A percentile compares a stretch with the other conserved stretches of the same genome.
Evolutionary conservation across 192 early-diverging fungal genomes (phyloP).

Genomic region (Entomortierella lignicola): DNA sequence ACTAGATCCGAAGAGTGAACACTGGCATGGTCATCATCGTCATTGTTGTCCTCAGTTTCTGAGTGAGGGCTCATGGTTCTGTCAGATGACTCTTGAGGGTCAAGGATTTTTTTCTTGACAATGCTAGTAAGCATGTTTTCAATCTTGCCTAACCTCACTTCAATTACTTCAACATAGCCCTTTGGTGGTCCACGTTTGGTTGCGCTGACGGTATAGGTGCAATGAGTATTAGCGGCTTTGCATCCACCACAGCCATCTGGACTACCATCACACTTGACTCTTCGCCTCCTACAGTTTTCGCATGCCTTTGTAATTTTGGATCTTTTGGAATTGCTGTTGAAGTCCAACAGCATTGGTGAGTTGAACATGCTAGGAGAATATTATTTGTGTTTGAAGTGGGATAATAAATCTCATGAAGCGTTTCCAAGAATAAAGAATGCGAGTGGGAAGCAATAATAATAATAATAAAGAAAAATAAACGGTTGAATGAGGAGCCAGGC

Average conservation of each 20-base stretch:
- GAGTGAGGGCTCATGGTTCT: slow-evolving; percentile 5
- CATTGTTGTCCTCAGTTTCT: slow-evolving; percentile 25
- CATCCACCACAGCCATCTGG: slow-evolving; percentile 73
- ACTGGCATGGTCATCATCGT: slow-evolving; percentile 30
- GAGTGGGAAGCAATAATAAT: neutral
- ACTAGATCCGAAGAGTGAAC: slow-evolving; percentile 29
- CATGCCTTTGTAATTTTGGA: slow-evolving; percentile 60
- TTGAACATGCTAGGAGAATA: slow-evolving; percentile 37
- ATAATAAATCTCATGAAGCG: no score
- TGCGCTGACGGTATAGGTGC: slow-evolving; percentile 71
- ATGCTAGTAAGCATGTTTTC: slow-evolving; percentile 69
- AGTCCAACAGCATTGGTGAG: slow-evolving; percentile 48
- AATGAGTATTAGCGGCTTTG: slow-evolving; percentile 63
- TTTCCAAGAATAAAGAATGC: neutral
- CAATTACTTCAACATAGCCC: slow-evolving; percentile 80
- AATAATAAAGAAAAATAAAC: neutral
- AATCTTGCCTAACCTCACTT: slow-evolving; percentile 68
- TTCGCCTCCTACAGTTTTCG: slow-evolving; percentile 73
- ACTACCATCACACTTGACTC: slow-evolving; percentile 77
- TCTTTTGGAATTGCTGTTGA: slow-evolving; percentile 48
- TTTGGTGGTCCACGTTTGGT: slow-evolving; percentile 81
- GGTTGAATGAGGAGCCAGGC: no score
- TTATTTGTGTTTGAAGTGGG: neutral
- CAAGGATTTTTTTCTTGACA: slow-evolving; percentile 52
- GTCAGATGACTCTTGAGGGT: slow-evolving; percentile 2